Base-by-base conservation (phyloP, 805 yeast species). In the Torulaspora indica region DNA sequence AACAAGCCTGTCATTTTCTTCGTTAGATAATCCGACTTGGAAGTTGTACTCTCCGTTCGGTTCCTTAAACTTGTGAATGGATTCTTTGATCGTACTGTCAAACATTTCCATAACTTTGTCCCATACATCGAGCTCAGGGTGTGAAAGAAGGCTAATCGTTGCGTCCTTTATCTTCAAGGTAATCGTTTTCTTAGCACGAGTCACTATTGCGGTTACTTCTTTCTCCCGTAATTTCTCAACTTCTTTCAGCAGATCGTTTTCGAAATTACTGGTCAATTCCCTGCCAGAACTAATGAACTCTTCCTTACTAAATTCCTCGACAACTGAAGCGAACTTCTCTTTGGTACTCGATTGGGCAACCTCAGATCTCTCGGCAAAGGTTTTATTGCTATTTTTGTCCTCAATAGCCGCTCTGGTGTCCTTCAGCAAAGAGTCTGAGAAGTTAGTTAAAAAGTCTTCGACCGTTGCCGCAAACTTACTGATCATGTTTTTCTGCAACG, bases 81-180 rank as follows among this genome's bases (percentile, higher is more conserved):
- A 49, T 1, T 47, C 47, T 2, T 56, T 51, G 14, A 73, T 51
- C 0, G 70, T 62, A 1, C 47, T 36, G 9, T 71, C 61, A 56
- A 85, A 81, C 13, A 63, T 66, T 1, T 49, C 59, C 39, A 76
- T 54, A 4, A 82, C 70, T 2, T 63, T 64, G 56, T 81, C 87
- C 95, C 93, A 87, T 14, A 77, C 69, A 15, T 71, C 71, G 0
- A 52, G 60, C 4, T 69, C 61, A 3, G 90, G 85, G 34, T 71
- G 63, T 6, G 70, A 61, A 22, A 85, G 66, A 28, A 72, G 65
- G 22, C 71, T 72, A 15, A 73, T 61, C 3, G 81, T 62, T n/a
- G 68, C 65, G 38, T 79, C 81, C 53, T 76, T 77, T 43, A 85
- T 64, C 4, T 63, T 67, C 22, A 60, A 60, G 10, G 66, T 63